Percentiles rank a stretch among this genome's conserved stretches.
Evolutionary conservation across 306 rosid genomes (phyloP).

Genomic region (Betula pendula): DNA sequence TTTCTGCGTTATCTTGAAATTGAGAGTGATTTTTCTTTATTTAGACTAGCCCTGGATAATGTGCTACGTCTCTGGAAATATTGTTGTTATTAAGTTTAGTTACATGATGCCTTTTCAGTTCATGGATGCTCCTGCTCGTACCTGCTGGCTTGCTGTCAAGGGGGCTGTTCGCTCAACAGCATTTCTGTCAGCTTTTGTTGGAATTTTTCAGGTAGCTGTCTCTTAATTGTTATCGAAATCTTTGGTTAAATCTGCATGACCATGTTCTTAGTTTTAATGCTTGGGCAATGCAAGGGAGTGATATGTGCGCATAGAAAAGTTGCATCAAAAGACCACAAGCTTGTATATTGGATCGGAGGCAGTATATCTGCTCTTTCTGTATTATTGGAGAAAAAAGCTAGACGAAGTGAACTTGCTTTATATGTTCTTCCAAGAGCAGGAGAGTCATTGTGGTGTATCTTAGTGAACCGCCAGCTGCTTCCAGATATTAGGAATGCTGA

Average conservation of each 20-base stretch:
- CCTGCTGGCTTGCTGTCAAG: constrained; percentile 72
- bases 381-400: constrained; percentile 80
- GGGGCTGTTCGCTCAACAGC: constrained; percentile 83
- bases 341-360: constrained; percentile 88
- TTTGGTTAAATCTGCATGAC: constrained; percentile 22
- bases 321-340: constrained; percentile 85
- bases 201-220: constrained; percentile 77
- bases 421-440: constrained; percentile 97
- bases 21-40: not conserved
- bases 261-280: constrained; percentile 22
- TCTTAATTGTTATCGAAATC: constrained; percentile 14
- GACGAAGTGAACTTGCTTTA: constrained; percentile 93
- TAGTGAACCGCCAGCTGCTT: constrained; percentile 87
- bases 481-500: constrained; percentile 85
- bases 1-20: not conserved
- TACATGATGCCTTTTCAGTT: constrained; percentile 53
- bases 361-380: constrained; percentile 85
- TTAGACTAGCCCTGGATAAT: not conserved
- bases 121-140: constrained; percentile 76
- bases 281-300: constrained; percentile 63
- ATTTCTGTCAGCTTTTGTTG: constrained; percentile 92
- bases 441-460: constrained; percentile 89
- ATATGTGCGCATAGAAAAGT: constrained; percentile 87
- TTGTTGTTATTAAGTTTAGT: constrained; percentile 17
- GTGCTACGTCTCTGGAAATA: not conserved